These are phyloP conservation scores for Ogataea saltuana DNA, from an alignment of 805 yeast genomes.

Conservation along the genomic window DNA sequence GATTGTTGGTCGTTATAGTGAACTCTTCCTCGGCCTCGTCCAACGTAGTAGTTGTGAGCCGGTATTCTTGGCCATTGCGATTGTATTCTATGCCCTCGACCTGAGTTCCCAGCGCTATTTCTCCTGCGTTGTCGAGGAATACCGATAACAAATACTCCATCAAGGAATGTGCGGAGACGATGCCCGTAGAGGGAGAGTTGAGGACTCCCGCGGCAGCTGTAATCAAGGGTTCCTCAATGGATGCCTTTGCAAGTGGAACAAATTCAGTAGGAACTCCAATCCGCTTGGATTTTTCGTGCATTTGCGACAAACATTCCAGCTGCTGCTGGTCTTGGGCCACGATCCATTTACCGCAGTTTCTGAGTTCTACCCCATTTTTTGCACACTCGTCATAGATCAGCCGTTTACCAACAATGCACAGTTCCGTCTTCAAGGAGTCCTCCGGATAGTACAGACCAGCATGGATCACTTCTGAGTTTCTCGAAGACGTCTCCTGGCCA, in stretches of 20 bases:
- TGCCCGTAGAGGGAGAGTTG: constrained; percentile 82
- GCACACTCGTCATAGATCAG: constrained; percentile 55
- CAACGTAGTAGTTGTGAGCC: constrained; percentile 33
- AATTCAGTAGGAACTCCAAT: constrained; percentile 63
- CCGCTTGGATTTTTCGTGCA: constrained; percentile 50
- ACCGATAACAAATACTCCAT: constrained; percentile 57
- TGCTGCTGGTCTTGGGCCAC: constrained; percentile 78
- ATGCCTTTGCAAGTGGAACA: constrained; percentile 47
- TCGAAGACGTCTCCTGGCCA: constrained; percentile 83
- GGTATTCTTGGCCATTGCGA: constrained; percentile 30
- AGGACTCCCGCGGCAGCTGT: constrained; percentile 61
- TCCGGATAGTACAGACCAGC: constrained; percentile 85
- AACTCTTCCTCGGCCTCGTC: constrained; percentile 36
- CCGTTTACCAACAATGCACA: constrained; percentile 76
- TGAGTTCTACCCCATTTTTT: constrained; percentile 54
- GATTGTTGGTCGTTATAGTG: constrained; percentile 50
- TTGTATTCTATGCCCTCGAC: constrained; percentile 45
- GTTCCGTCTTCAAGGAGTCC: constrained; percentile 60
- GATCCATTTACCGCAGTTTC: constrained; percentile 79
- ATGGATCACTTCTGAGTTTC: constrained; percentile 92
- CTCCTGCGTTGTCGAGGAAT: constrained; percentile 62
- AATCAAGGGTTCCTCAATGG: constrained; percentile 62
- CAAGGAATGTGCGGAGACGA: constrained; percentile 76
- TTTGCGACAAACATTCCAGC: constrained; percentile 53
- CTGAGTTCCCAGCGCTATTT: constrained; percentile 60